Base-by-base conservation (phyloP, 768 basidiomycete species). In the Podaxis sp. region DNA sequence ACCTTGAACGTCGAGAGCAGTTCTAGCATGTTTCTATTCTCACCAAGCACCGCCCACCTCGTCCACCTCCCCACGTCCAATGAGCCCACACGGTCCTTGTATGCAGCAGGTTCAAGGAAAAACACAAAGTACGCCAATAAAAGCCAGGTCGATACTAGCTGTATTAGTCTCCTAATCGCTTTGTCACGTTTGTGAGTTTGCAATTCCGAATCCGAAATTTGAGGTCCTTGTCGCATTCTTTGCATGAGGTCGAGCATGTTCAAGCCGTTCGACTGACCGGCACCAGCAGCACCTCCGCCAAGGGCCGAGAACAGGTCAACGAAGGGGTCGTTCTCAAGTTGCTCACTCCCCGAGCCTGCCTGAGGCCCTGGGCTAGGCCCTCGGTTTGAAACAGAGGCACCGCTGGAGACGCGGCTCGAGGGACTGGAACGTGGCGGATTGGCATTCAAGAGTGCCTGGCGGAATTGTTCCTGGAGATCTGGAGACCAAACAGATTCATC, bases 81-180 rank as follows among this genome's bases (percentile, higher is more conserved):
- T 28, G 69, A 64, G 1, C 76, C 75, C 4, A 73, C 71, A 2
- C 72, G 68, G 62, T 76, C 74, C 3, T 70, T 70, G 67, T 82
- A 83, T 37, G 68, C 73, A 55, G 76, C 73, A 4, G 90, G 90
- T 66, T 90, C 90, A 62, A 72, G 76, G 74, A 79, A 86, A 11
- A 91, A 61, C 5, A 89, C 81, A 68, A 91, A 92, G 69, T 84
- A 88, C 4, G 80, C 80, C 48, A 92, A 70, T 58, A 93, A 70
- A 23, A 70, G 69, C 86, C 90, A 89, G 71, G 85, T 80, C 6
- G 82, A 78, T 10, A 86, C 46, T 25, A 90, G 65, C 69, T 93
- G 91, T 23, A 91, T 55, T 61, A 91, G 67, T 0, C 89, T 89
- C 69, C 89, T 71, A 38, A 86, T 2, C 77, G 66, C 55, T 68